Evolutionary conservation across 495 filamentous ascomycete genomes (phyloP), one percentile per base, ranked within the genome.

Genomic region (Neurospora terricola): DNA sequence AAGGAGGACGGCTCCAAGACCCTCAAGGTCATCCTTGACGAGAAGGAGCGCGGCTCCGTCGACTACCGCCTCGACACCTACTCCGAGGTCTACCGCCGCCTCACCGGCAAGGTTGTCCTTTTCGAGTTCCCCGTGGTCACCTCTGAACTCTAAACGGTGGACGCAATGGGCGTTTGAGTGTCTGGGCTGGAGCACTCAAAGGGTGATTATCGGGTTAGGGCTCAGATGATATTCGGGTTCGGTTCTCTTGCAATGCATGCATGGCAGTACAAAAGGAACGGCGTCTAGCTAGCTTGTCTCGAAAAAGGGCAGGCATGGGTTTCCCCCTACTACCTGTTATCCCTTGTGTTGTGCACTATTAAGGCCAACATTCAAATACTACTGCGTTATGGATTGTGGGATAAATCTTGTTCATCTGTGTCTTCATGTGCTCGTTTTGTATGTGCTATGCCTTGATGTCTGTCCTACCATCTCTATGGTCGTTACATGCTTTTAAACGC

Each of bases 61-160:
- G 96, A 98, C 89, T 97, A 97, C 89, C 90, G 96, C 83, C 91
- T 99, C 77, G 96, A 99, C 85, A 98, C 96, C 79, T 99, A 98
- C 88, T 94, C 92, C 72, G 96, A 98, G 90, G 96, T 99, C 80
- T 99, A 99, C 90, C 91, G 91, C 83, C 90, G 92, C 73, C 86
- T 99, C 81, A 99, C 96, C 66, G 96, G 96, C 86, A 94, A 95
- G 84, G 87, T 88, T 78, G 96, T 99, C 76, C 87, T 88, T 81
- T 99, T 99, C 84, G 96, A 99, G 91, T 99, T 99, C 89, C 96
- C 96, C 75, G 90, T 93, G 88, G 89, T 89, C 81, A 81, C 86
- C 72, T 42, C 77, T 38, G 96, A 99, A 78, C 96, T 91, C 86
- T 97, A 96, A 87, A 77, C 27, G 72, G 71, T 70, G 69, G 23